Evolutionary conservation across 768 basidiomycete species (phyloP).

Genomic region (Coprinopsis marcescibilis): DNA sequence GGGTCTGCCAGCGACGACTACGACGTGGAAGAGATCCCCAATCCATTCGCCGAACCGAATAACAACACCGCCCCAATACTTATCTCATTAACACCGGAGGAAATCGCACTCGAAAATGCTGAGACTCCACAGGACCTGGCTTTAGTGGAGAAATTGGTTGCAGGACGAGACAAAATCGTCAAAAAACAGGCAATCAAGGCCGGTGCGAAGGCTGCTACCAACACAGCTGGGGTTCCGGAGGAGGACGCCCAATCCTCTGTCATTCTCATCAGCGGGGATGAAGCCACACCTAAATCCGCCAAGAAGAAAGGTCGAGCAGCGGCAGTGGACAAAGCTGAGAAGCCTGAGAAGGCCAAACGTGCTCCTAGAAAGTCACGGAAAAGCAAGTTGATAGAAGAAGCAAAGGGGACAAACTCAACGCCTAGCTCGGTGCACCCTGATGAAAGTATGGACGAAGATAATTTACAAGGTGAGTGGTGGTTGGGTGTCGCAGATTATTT

Average conservation of each 20-base stretch:
- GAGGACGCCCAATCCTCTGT: conserved; percentile 7
- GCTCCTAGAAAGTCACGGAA: conserved; percentile 16
- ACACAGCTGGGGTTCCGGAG: conserved; percentile 20
- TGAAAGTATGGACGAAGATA: conserved; percentile 8
- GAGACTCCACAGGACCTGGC: conserved; percentile 39
- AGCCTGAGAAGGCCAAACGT: conserved; percentile 14
- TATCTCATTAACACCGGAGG: conserved; percentile 32
- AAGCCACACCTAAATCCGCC: conserved; percentile 10
- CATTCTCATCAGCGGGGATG: conserved; percentile 10
- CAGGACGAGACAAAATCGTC: conserved; percentile 35
- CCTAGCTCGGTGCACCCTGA: conserved; percentile 3
- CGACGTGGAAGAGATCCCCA: conserved; percentile 32
- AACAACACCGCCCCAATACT: conserved; percentile 33
- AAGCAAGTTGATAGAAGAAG: conserved; percentile 13
- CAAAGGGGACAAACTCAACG: conserved; percentile 1
- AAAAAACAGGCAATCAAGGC: conserved; percentile 16
- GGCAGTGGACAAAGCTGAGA: not conserved
- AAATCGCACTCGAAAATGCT: conserved; percentile 38
- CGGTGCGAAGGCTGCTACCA: conserved; percentile 13
- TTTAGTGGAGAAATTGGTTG: conserved; percentile 32
- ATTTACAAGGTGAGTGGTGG: not conserved
- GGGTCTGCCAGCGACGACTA: conserved; percentile 32
- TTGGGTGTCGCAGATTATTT: not conserved
- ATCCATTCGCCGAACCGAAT: conserved; percentile 56
- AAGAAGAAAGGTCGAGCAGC: conserved; percentile 12